Conservation (phyloP, 345 rosid species). For the Balakata baccata region DNA sequence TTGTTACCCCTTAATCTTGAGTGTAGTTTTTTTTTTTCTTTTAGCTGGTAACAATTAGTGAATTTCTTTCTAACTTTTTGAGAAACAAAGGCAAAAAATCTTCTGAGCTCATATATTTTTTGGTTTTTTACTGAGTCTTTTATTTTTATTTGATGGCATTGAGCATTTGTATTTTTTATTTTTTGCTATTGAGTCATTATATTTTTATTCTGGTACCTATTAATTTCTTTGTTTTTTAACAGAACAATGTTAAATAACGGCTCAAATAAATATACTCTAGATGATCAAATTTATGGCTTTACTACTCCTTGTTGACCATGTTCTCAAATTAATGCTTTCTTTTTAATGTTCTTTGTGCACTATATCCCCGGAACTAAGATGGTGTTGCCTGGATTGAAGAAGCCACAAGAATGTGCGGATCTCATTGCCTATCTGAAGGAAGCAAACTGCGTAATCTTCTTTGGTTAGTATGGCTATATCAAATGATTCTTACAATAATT, state of each 20-base stretch:
- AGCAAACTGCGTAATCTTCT: slow-evolving; percentile 47
- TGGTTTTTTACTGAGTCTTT: too few relatives aligned
- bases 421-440: slow-evolving; percentile 90
- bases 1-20: too few relatives aligned
- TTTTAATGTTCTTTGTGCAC: slow-evolving; percentile 35
- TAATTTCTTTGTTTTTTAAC: too few relatives aligned
- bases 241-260: neutral
- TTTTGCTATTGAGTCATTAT: too few relatives aligned
- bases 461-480: neutral
- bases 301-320: neutral
- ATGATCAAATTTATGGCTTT: neutral
- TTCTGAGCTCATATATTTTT: too few relatives aligned
- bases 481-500: too few relatives aligned
- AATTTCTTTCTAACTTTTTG: too few relatives aligned
- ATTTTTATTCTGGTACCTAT: neutral
- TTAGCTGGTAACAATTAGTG: too few relatives aligned
- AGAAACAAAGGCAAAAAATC: too few relatives aligned
- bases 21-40: too few relatives aligned
- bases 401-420: slow-evolving; percentile 86
- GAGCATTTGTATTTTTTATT: too few relatives aligned
- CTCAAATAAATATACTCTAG: neutral
- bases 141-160: too few relatives aligned
- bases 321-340: neutral
- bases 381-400: slow-evolving; percentile 97
- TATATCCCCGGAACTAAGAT: slow-evolving; percentile 97